phyloP scores from a whole-genome alignment of 768 basidiomycete genomes.

The Macrocybe gigantea region DNA sequence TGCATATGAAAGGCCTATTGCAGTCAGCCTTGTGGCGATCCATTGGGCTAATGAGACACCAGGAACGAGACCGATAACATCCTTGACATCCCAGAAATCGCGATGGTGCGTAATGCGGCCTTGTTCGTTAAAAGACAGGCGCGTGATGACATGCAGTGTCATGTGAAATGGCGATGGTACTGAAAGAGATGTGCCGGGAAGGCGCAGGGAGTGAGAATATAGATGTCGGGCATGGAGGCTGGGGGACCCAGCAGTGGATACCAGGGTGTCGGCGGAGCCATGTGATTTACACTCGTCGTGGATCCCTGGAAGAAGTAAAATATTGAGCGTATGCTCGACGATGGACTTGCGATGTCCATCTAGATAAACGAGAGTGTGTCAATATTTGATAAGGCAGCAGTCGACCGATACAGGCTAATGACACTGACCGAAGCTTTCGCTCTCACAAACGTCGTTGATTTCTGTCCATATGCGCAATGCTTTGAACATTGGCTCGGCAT shows the following conservation, averaged over 20 bases:
- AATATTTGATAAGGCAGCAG: background rate
- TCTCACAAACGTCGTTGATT: conserved; percentile 69
- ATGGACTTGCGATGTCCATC: conserved; percentile 72
- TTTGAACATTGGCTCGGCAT: conserved; percentile 46
- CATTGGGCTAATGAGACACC: conserved; percentile 64
- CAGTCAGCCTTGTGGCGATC: conserved; percentile 59
- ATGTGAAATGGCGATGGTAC: conserved; percentile 71
- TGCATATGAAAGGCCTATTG: conserved; percentile 45
- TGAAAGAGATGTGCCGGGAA: conserved; percentile 53
- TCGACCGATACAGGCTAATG: background rate
- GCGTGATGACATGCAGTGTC: conserved; percentile 64
- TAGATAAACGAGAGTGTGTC: conserved; percentile 18
- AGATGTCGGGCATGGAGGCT: conserved; percentile 27
- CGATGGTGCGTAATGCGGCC: conserved; percentile 77
- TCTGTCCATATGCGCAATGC: conserved; percentile 71
- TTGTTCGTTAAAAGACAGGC: conserved; percentile 75
- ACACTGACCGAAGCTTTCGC: conserved; percentile 66
- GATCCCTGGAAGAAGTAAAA: conserved; percentile 69
- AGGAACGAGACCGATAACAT: conserved; percentile 68
- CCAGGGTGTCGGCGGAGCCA: conserved; percentile 33
- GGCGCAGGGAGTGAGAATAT: conserved; percentile 41
- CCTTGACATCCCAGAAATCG: conserved; percentile 78
- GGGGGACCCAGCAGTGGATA: conserved; percentile 24
- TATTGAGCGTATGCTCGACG: conserved; percentile 75
- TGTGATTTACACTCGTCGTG: conserved; percentile 37